These are phyloP conservation scores for Plasmodium falciparum DNA, from an alignment of 169 alveolate genomes.

Conservation along the genomic window DNA sequence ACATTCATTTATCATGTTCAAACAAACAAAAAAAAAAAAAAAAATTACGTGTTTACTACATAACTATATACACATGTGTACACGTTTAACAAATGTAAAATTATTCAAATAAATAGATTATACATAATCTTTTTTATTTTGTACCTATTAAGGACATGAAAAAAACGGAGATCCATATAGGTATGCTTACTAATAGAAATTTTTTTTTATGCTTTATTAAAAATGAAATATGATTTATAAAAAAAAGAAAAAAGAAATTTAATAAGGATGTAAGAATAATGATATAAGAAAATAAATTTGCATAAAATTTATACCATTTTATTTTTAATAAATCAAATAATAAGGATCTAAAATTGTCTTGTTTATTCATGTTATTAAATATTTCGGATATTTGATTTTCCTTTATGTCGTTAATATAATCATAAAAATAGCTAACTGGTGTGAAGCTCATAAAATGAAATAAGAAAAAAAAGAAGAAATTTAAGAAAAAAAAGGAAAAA, in stretches of 20 bases:
- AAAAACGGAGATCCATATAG: constrained; percentile 22
- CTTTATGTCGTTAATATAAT: constrained; percentile 51
- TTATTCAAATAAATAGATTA: no score
- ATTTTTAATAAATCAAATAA: constrained; percentile 23
- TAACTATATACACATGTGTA: no score
- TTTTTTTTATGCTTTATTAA: constrained; percentile 44
- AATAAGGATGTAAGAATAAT: constrained; percentile 21
- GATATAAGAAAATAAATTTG: constrained; percentile 33
- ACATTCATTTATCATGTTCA: background rate
- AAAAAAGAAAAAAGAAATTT: constrained; percentile 37
- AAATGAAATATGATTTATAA: constrained; percentile 10
- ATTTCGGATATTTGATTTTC: constrained; percentile 21
- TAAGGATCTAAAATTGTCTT: constrained; percentile 14
- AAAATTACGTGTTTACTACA: no score
- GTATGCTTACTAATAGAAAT: constrained; percentile 29
- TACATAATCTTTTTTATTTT: background rate
- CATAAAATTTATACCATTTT: constrained; percentile 40
- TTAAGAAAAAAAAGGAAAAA: constrained; percentile 28
- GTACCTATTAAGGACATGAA: constrained; percentile 33
- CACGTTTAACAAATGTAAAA: no score
- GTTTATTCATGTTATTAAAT: constrained; percentile 7
- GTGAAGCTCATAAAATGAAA: constrained; percentile 37
- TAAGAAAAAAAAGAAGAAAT: constrained; percentile 15
- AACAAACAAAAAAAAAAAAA: no score
- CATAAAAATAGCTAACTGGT: constrained; percentile 35